Percentiles rank a stretch among this genome's conserved stretches.
Conservation (phyloP, 2,329 filamentous ascomycete genomes). For the Fusarium coffeatum region DNA sequence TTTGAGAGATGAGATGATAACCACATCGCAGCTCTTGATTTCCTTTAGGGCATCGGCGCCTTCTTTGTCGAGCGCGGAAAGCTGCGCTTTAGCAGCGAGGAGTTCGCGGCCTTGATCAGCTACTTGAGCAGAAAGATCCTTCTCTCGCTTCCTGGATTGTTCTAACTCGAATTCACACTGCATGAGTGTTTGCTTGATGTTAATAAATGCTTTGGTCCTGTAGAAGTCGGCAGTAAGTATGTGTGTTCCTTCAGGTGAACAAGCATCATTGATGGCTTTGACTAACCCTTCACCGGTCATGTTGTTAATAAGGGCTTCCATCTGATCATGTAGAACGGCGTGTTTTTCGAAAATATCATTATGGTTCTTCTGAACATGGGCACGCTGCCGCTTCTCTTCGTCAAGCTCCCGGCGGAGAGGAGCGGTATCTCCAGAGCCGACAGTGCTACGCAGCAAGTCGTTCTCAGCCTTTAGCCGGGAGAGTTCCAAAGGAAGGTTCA, state of each 20-base stretch:
- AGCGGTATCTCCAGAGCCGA: conserved; percentile 66
- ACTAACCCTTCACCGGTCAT: conserved; percentile 68
- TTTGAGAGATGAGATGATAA: conserved; percentile 68
- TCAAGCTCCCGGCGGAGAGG: conserved; percentile 68
- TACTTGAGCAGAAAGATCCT: conserved; percentile 60
- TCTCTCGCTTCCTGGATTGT: conserved; percentile 55
- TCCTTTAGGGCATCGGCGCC: conserved; percentile 66
- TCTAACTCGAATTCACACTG: conserved; percentile 61
- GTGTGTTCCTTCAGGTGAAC: conserved; percentile 39
- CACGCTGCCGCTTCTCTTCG: conserved; percentile 61
- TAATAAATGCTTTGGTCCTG: conserved; percentile 65
- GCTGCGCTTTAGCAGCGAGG: conserved; percentile 63
- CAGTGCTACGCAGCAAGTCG: conserved; percentile 65
- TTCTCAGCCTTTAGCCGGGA: conserved; percentile 72
- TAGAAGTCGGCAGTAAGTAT: conserved; percentile 60
- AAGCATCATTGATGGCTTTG: conserved; percentile 50
- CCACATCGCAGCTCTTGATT: conserved; percentile 68
- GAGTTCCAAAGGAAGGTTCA: conserved; percentile 62
- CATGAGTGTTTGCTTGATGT: conserved; percentile 62
- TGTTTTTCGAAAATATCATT: conserved; percentile 70
- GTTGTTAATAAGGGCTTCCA: conserved; percentile 65
- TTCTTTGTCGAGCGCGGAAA: conserved; percentile 66
- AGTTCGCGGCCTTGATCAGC: conserved; percentile 68
- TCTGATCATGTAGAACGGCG: conserved; percentile 67
- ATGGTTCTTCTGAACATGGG: conserved; percentile 65